Conservation (phyloP, 768 basidiomycete genomes). For the Amanita rubescens region DNA sequence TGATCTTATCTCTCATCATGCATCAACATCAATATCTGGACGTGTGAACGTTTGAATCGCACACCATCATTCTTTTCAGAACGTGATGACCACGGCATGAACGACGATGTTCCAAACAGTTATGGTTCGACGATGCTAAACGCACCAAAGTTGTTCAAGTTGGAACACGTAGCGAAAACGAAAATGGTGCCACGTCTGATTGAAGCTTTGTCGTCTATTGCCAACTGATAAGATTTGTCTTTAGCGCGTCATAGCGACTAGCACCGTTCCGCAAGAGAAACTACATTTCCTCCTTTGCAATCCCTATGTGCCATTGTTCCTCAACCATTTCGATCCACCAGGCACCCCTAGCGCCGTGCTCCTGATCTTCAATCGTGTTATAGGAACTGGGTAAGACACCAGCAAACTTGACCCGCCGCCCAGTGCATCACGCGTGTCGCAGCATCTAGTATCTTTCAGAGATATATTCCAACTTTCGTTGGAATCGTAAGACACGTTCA, state of each 20-base stretch:
- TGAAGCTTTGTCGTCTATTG: background rate
- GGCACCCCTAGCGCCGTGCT: constrained; percentile 49
- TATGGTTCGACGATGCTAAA: background rate
- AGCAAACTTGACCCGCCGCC: background rate
- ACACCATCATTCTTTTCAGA: too few relatives aligned
- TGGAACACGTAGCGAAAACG: background rate
- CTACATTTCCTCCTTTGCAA: background rate
- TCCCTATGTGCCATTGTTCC: background rate
- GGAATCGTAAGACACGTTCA: background rate
- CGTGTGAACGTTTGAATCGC: too few relatives aligned
- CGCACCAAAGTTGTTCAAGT: background rate
- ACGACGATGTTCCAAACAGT: background rate
- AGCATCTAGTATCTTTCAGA: too few relatives aligned
- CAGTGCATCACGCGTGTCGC: too few relatives aligned
- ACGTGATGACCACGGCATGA: too few relatives aligned
- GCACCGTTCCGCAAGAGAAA: background rate
- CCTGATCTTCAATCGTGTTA: constrained; percentile 68
- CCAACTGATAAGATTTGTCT: background rate
- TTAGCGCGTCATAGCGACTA: background rate
- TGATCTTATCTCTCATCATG: background rate
- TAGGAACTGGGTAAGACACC: constrained; percentile 56
- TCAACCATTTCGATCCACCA: constrained; percentile 12
- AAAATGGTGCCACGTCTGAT: background rate
- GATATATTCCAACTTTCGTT: too few relatives aligned
- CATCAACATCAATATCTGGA: too few relatives aligned